phyloP scores from a whole-genome alignment of 148 eudicot genomes.

The Gaultheria prostrata region DNA sequence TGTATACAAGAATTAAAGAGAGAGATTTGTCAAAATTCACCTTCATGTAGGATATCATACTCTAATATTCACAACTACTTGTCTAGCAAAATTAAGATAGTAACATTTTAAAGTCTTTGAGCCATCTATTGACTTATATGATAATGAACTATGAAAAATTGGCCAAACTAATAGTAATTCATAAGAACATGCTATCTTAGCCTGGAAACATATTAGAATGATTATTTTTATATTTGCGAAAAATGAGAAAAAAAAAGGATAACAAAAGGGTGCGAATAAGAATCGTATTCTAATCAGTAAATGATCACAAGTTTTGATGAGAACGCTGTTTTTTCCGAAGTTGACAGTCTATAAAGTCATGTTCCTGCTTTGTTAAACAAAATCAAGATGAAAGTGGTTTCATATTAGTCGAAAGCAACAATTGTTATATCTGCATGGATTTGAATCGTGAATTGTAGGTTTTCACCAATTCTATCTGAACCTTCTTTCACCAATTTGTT shows the following conservation, averaged over 20 bases:
- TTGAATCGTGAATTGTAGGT: no score
- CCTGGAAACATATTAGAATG: background rate
- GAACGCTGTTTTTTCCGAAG: background rate
- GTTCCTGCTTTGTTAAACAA: background rate
- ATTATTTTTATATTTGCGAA: no score
- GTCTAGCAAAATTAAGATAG: background rate
- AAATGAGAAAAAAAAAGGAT: background rate
- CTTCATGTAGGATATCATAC: background rate
- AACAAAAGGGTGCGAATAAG: background rate
- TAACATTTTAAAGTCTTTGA: background rate
- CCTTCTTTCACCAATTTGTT: background rate
- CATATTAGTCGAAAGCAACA: background rate
- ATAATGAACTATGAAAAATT: no score
- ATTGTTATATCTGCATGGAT: no score
- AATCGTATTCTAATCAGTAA: background rate
- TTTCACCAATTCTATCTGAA: background rate
- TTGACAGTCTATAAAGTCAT: background rate
- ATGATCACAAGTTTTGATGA: background rate
- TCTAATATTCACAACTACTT: background rate
- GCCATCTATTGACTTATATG: background rate
- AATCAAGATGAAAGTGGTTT: background rate
- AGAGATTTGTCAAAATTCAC: background rate
- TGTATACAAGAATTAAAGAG: background rate
- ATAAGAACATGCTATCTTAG: background rate
- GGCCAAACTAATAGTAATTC: background rate